phyloP scores from a whole-genome alignment of 2,329 filamentous ascomycete genomes.

The Colletotrichum zoysiae region DNA sequence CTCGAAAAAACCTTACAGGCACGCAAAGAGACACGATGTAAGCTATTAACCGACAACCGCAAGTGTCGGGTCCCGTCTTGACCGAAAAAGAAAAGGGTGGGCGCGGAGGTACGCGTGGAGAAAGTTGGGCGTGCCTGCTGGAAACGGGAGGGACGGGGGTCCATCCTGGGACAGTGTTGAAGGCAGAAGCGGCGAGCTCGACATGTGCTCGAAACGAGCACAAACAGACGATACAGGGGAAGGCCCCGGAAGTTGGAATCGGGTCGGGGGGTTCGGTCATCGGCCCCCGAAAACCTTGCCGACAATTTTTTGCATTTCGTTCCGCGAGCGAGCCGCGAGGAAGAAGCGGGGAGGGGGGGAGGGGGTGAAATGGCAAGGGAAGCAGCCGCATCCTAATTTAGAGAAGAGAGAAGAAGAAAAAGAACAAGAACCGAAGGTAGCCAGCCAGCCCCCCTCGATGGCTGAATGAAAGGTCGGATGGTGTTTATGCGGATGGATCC shows the following conservation, averaged over 20 bases:
- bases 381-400: conserved; percentile 26
- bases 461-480: background rate
- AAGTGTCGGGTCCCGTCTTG: background rate
- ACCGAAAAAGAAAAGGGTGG: background rate
- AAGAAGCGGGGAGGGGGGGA: too few relatives aligned
- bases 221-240: background rate
- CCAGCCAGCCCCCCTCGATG: too few relatives aligned
- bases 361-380: background rate
- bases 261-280: background rate
- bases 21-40: conserved; percentile 31
- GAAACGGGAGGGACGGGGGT: background rate
- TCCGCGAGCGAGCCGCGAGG: background rate
- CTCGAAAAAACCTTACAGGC: conserved; percentile 26
- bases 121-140: background rate
- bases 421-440: background rate
- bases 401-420: background rate
- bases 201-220: background rate
- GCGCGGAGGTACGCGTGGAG: background rate
- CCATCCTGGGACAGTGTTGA: background rate
- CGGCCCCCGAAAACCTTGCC: conserved; percentile 17
- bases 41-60: conserved; percentile 3
- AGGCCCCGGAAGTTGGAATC: background rate
- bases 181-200: background rate
- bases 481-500: too few relatives aligned
- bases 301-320: conserved; percentile 1